Evolutionary conservation across 352 stramenopile species (phyloP).

Genomic region (Phytophthora idaei): DNA sequence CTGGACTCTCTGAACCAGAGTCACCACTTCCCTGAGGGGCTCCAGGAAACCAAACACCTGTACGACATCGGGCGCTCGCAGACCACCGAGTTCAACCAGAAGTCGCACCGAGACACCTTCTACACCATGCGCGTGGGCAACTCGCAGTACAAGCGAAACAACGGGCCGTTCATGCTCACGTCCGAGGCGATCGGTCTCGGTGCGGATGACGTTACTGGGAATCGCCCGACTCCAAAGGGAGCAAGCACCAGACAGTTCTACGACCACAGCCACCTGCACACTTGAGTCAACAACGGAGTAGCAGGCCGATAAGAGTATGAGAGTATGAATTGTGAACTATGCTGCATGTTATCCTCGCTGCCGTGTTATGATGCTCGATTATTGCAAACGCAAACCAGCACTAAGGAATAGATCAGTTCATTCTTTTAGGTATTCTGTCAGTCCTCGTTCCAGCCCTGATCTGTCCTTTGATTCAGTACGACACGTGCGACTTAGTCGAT

Average conservation of each 20-base stretch:
- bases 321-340: constrained; percentile 9
- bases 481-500: constrained; percentile 41
- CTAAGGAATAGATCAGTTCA: constrained; percentile 18
- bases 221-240: constrained; percentile 68
- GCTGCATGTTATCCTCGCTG: neutral
- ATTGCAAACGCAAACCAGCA: too few relatives aligned
- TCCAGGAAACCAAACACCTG: constrained; percentile 77
- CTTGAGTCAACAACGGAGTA: constrained; percentile 9
- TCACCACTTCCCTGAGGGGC: constrained; percentile 69
- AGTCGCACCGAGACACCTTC: constrained; percentile 83
- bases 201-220: constrained; percentile 65
- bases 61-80: constrained; percentile 83
- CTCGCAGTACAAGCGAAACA: constrained; percentile 81
- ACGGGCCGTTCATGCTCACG: constrained; percentile 80
- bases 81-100: constrained; percentile 86
- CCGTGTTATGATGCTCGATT: too few relatives aligned
- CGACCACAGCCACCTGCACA: constrained; percentile 79
- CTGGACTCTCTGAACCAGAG: constrained; percentile 52
- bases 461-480: constrained; percentile 5
- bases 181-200: constrained; percentile 71
- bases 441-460: constrained; percentile 1
- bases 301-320: neutral
- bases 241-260: constrained; percentile 87
- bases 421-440: constrained; percentile 14
- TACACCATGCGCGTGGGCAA: constrained; percentile 83